phyloP scores from a whole-genome alignment of 2,329 filamentous ascomycete genomes.

The Teratosphaeria epicoccoides region DNA sequence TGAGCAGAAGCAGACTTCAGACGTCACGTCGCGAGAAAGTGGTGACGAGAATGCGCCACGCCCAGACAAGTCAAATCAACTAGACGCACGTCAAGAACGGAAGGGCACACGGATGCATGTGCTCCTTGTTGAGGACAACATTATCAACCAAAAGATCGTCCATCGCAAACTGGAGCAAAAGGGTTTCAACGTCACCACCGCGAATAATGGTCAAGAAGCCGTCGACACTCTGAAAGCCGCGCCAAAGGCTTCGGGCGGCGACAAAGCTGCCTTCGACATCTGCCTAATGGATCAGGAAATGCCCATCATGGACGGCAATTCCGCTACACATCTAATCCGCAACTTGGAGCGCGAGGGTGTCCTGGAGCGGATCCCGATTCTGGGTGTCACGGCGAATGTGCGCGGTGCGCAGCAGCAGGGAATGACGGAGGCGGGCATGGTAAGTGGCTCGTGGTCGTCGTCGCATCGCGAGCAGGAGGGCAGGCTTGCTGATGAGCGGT shows the following conservation, averaged over 20 bases:
- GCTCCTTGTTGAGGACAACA: slow-evolving; percentile 15
- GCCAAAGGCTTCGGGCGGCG: slow-evolving; percentile 8
- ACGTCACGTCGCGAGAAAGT: background rate
- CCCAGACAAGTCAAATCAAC: background rate
- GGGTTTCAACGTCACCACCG: slow-evolving; percentile 22
- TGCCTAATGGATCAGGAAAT: slow-evolving; percentile 27
- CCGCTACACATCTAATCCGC: slow-evolving; percentile 19
- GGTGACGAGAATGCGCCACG: background rate
- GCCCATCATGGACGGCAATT: slow-evolving; percentile 25
- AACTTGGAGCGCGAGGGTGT: slow-evolving; percentile 14
- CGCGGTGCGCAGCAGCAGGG: slow-evolving; percentile 22
- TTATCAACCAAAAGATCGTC: slow-evolving; percentile 25
- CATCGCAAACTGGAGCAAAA: slow-evolving; percentile 19
- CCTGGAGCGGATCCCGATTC: slow-evolving; percentile 17
- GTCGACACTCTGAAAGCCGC: slow-evolving; percentile 16
- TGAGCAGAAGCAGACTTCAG: background rate
- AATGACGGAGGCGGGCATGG: slow-evolving; percentile 24
- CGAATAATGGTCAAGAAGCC: slow-evolving; percentile 25
- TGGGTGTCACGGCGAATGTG: slow-evolving; percentile 28
- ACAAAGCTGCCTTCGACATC: slow-evolving; percentile 16
- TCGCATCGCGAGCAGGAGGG: background rate
- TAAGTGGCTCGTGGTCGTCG: slow-evolving; percentile 4
- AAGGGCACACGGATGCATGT: slow-evolving; percentile 1
- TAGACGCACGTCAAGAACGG: background rate
- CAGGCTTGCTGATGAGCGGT: background rate